Conservation (phyloP, 495 filamentous ascomycete genomes). For the Mycothermus thermophilus region DNA sequence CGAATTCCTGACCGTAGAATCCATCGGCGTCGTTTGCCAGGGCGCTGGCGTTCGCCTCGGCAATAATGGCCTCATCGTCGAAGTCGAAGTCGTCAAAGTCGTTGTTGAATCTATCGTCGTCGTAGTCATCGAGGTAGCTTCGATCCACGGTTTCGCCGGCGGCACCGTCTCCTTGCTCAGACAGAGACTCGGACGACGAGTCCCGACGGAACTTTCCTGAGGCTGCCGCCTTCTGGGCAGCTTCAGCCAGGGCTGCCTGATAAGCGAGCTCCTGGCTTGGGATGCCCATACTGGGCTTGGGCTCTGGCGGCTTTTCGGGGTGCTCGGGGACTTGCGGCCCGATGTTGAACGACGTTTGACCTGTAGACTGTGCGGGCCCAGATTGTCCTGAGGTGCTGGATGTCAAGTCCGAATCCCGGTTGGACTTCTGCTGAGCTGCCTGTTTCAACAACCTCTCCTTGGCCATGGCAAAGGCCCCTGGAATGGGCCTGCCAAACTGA, state of each 20-base stretch:
- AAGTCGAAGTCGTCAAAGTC: constrained; percentile 43
- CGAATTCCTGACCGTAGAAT: constrained; percentile 93
- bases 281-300: constrained; percentile 10
- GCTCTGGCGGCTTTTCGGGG: constrained; percentile 3
- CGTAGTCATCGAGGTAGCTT: constrained; percentile 21
- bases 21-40: constrained; percentile 84
- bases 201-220: constrained; percentile 54
- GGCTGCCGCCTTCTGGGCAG: constrained; percentile 57
- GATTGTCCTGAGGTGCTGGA: constrained; percentile 25
- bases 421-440: constrained; percentile 16
- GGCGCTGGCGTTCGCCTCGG: constrained; percentile 85
- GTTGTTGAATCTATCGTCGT: constrained; percentile 26
- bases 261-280: constrained; percentile 49
- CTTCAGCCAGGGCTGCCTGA: constrained; percentile 68
- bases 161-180: constrained; percentile 25
- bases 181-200: constrained; percentile 33
- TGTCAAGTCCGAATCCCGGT: constrained; percentile 26
- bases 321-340: constrained; percentile 9
- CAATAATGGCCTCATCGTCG: constrained; percentile 81
- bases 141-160: constrained; percentile 28
- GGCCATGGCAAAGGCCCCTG: constrained; percentile 33
- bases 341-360: constrained; percentile 23
- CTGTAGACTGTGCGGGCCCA: constrained; percentile 27
- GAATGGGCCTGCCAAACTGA: constrained; percentile 38
- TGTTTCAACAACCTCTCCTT: constrained; percentile 25